Percentiles rank a stretch among this genome's conserved stretches.
phyloP scores from a whole-genome alignment of 768 basidiomycete genomes.

The Lyophyllum atratum region DNA sequence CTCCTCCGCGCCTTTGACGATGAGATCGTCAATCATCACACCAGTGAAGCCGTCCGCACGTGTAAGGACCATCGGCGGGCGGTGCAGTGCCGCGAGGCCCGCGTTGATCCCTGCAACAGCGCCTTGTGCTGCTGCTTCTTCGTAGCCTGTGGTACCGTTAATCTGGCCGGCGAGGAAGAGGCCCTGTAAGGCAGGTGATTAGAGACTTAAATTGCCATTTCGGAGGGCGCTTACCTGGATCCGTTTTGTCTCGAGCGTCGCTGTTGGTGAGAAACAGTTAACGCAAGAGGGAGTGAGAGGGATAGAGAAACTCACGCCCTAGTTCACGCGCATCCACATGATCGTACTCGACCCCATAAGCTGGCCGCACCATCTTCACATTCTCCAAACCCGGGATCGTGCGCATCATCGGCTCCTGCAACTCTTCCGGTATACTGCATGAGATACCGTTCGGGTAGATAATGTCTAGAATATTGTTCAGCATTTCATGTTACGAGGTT shows the following conservation, averaged over 20 bases:
- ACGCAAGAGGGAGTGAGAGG: neutral
- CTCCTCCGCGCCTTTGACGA: slow-evolving; percentile 87
- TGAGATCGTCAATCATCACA: slow-evolving; percentile 91
- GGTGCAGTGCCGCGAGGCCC: slow-evolving; percentile 61
- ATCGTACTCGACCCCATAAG: slow-evolving; percentile 94
- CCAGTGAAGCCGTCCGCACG: slow-evolving; percentile 89
- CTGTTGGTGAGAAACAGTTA: slow-evolving; percentile 33
- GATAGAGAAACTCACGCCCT: slow-evolving; percentile 46
- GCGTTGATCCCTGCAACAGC: slow-evolving; percentile 89
- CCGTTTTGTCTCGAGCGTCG: slow-evolving; percentile 83
- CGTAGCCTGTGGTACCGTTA: slow-evolving; percentile 92
- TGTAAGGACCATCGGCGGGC: slow-evolving; percentile 61
- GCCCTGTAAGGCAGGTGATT: slow-evolving; percentile 43
- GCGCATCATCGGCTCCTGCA: slow-evolving; percentile 81
- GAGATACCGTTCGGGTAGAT: slow-evolving; percentile 93
- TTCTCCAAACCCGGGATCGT: slow-evolving; percentile 85
- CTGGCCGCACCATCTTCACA: slow-evolving; percentile 80
- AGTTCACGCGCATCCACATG: slow-evolving; percentile 87
- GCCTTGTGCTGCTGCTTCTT: slow-evolving; percentile 92
- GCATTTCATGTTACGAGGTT: neutral
- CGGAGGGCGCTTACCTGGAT: slow-evolving; percentile 53
- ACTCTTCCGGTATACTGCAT: slow-evolving; percentile 83
- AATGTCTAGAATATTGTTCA: slow-evolving; percentile 48
- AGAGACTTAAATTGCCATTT: no score
- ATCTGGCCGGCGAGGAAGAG: slow-evolving; percentile 91